These are phyloP conservation scores for Amanita molliuscula DNA, from an alignment of 768 basidiomycete species.

Conservation along the genomic window DNA sequence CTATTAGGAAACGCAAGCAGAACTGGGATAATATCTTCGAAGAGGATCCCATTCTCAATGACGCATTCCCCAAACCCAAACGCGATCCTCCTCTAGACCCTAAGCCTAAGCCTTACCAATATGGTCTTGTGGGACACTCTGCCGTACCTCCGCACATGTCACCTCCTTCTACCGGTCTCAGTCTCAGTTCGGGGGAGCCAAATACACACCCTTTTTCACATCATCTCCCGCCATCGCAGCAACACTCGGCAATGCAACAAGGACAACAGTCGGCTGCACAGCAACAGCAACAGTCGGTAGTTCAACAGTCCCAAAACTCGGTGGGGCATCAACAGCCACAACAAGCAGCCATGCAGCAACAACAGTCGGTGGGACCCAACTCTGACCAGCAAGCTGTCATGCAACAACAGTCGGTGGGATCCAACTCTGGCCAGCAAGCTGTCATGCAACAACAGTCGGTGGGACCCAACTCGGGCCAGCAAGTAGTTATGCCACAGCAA, in stretches of 20 bases:
- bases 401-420: background rate
- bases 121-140: conserved; percentile 47
- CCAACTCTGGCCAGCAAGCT: too few relatives aligned
- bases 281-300: background rate
- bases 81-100: conserved; percentile 6
- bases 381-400: background rate
- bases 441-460: background rate
- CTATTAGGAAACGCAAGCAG: conserved; percentile 13
- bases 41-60: conserved; percentile 9
- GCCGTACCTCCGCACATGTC: conserved; percentile 23
- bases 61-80: background rate
- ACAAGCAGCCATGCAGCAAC: background rate
- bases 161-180: conserved; percentile 21
- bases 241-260: background rate
- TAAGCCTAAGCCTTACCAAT: conserved; percentile 50
- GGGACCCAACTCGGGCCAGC: too few relatives aligned
- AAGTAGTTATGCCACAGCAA: background rate
- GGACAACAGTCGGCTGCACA: background rate
- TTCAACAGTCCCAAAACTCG: background rate
- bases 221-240: background rate
- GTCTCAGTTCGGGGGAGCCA: conserved; percentile 14
- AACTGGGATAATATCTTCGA: conserved; percentile 18
- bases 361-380: background rate
- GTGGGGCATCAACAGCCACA: background rate
- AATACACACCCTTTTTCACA: background rate